Percentiles rank a stretch among this genome's conserved stretches.
Conservation (phyloP, 2,329 filamentous ascomycete species). For the Metarhizium sp. region DNA sequence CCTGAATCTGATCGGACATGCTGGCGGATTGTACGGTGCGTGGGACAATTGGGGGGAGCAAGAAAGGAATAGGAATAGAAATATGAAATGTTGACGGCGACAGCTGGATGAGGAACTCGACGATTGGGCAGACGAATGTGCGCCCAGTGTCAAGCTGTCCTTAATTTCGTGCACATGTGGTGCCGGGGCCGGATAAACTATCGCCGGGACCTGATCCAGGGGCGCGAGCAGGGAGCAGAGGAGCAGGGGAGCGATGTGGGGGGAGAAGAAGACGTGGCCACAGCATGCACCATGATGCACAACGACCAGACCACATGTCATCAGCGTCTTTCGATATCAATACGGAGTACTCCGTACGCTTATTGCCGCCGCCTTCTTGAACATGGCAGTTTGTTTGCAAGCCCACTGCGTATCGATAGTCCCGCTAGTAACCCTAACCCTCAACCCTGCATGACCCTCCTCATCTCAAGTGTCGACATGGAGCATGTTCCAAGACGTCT, state of each 20-base stretch:
- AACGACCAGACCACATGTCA: no score
- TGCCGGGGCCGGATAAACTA: conserved; percentile 2
- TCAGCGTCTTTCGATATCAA: no score
- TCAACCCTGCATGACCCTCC: no score
- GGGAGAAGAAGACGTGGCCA: not conserved
- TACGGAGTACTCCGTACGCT: no score
- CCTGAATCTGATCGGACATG: conserved; percentile 61
- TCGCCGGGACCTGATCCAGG: not conserved
- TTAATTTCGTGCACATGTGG: not conserved
- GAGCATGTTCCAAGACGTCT: no score
- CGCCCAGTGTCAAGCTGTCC: conserved; percentile 6
- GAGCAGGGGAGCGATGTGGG: not conserved
- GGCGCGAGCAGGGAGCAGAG: not conserved
- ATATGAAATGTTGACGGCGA: not conserved
- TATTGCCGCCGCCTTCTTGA: no score
- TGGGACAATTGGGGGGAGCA: not conserved
- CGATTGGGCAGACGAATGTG: no score
- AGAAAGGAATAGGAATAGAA: not conserved
- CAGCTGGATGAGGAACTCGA: not conserved
- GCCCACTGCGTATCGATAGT: no score
- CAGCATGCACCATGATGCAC: no score
- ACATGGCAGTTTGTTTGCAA: no score
- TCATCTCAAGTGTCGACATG: no score
- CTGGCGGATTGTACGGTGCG: conserved; percentile 12
- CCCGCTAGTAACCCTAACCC: no score